phyloP scores from a whole-genome alignment of 2,329 filamentous ascomycete species.

The Clarireedia hainanense region DNA sequence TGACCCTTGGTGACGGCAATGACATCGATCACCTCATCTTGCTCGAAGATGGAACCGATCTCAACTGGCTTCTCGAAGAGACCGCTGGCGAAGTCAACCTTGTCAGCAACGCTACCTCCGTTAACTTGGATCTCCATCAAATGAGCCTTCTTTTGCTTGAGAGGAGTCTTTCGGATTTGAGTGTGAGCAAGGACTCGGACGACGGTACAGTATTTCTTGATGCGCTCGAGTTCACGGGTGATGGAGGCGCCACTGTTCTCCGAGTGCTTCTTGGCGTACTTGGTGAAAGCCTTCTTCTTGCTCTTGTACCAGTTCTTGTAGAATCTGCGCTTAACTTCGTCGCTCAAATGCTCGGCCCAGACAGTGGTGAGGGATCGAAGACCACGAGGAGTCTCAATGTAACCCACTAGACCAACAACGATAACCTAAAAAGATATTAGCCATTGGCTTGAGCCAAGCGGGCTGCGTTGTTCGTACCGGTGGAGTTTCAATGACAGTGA shows the following conservation, averaged over 20 bases:
- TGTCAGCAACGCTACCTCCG: slow-evolving; percentile 90
- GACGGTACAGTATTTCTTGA: slow-evolving; percentile 99
- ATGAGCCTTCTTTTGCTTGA: slow-evolving; percentile 99
- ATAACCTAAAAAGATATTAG: slow-evolving; percentile 83
- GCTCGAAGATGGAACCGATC: slow-evolving; percentile 92
- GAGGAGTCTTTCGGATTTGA: slow-evolving; percentile 96
- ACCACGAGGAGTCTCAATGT: slow-evolving; percentile 99
- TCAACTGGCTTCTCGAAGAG: slow-evolving; percentile 99
- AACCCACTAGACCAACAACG: slow-evolving; percentile 98
- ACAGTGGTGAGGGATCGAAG: slow-evolving; percentile 98
- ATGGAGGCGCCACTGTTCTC: slow-evolving; percentile 85
- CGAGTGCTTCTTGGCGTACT: slow-evolving; percentile 99
- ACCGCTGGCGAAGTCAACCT: slow-evolving; percentile 90
- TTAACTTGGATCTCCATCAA: slow-evolving; percentile 99
- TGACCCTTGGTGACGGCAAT: slow-evolving; percentile 99
- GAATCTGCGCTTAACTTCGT: slow-evolving; percentile 99
- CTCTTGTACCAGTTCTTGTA: slow-evolving; percentile 99
- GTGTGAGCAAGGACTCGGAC: slow-evolving; percentile 99
- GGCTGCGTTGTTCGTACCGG: slow-evolving; percentile 86
- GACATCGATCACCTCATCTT: slow-evolving; percentile 98
- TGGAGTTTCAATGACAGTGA: slow-evolving; percentile 84
- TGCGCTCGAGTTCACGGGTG: slow-evolving; percentile 97
- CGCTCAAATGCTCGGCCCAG: slow-evolving; percentile 98
- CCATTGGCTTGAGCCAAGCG: slow-evolving; percentile 67
- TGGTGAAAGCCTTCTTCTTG: slow-evolving; percentile 99